Evolutionary conservation across 2,329 filamentous ascomycete genomes (phyloP).

Genomic region (Xylariomycetidae sp.): DNA sequence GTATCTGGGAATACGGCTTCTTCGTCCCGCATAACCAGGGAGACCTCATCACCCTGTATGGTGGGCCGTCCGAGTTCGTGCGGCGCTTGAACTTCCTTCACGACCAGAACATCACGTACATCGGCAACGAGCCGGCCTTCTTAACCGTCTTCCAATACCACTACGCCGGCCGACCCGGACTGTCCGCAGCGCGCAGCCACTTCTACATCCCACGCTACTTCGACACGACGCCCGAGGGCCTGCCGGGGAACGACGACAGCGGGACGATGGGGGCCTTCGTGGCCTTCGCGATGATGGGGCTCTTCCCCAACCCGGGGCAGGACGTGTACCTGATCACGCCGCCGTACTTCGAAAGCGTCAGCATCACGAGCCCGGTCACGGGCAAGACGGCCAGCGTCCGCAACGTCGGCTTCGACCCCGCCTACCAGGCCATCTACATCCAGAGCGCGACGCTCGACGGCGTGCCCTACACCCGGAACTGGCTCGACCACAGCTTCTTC

Average conservation of each 20-base stretch:
- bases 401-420: conserved; percentile 56
- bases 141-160: conserved; percentile 58
- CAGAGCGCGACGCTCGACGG: conserved; percentile 61
- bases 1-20: conserved; percentile 68
- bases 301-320: conserved; percentile 64
- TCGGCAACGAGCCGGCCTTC: conserved; percentile 50
- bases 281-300: conserved; percentile 61
- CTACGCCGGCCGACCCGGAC: conserved; percentile 58
- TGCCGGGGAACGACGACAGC: conserved; percentile 66
- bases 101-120: conserved; percentile 56
- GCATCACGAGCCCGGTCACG: conserved; percentile 50
- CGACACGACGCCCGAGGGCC: conserved; percentile 49
- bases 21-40: conserved; percentile 50
- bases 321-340: conserved; percentile 66
- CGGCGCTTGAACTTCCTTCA: conserved; percentile 59
- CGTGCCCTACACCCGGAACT: conserved; percentile 54
- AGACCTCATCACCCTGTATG: conserved; percentile 51
- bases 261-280: conserved; percentile 66
- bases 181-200: conserved; percentile 49
- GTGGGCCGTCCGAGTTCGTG: conserved; percentile 51
- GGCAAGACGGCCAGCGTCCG: conserved; percentile 54
- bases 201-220: conserved; percentile 62
- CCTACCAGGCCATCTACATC: conserved; percentile 54
- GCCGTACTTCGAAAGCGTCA: conserved; percentile 58
- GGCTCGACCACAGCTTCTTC: conserved; percentile 65